A percentile compares a stretch with the other conserved stretches of the same genome.
Evolutionary conservation across 2,329 filamentous ascomycete genomes (phyloP).

Genomic region (Diaporthe citriasiana): DNA sequence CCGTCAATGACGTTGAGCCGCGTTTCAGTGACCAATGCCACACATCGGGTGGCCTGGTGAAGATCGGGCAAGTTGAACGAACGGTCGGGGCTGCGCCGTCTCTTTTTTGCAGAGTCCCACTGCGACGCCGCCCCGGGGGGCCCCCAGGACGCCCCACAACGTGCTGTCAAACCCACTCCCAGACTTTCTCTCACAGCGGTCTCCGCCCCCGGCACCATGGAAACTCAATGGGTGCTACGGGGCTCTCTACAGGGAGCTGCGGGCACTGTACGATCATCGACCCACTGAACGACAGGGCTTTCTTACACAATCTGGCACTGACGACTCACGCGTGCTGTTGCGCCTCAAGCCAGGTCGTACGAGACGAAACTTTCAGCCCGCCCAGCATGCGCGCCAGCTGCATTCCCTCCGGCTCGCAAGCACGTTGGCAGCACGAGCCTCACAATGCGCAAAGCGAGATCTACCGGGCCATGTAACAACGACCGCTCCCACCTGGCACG

Average conservation of each 20-base stretch:
- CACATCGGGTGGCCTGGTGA: slow-evolving; percentile 38
- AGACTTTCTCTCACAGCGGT: slow-evolving; percentile 1
- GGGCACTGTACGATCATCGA: slow-evolving; percentile 34
- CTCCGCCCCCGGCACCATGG: slow-evolving; percentile 33
- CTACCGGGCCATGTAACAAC: not conserved
- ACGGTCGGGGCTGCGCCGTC: slow-evolving; percentile 1
- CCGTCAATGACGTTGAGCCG: slow-evolving; percentile 41
- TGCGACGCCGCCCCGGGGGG: not conserved
- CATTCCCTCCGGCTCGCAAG: not conserved
- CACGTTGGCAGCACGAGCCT: not conserved
- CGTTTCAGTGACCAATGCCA: slow-evolving; percentile 38
- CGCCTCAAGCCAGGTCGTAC: not conserved
- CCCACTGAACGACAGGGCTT: not conserved
- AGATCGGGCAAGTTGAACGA: slow-evolving; percentile 25
- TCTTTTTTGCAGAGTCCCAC: slow-evolving; percentile 23
- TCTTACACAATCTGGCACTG: slow-evolving; percentile 2
- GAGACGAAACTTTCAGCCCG: not conserved
- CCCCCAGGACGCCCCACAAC: slow-evolving; percentile 4
- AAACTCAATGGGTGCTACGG: not conserved
- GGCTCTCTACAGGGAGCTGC: not conserved
- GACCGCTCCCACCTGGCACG: not conserved
- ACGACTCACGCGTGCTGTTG: not conserved
- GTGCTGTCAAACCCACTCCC: slow-evolving; percentile 34
- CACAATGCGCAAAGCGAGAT: not conserved
- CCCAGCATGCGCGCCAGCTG: not conserved